A percentile compares a stretch with the other conserved stretches of the same genome.
Evolutionary conservation across 1,139 yeast species (phyloP).

Genomic region (Hyphopichia pseudoburtonii): DNA sequence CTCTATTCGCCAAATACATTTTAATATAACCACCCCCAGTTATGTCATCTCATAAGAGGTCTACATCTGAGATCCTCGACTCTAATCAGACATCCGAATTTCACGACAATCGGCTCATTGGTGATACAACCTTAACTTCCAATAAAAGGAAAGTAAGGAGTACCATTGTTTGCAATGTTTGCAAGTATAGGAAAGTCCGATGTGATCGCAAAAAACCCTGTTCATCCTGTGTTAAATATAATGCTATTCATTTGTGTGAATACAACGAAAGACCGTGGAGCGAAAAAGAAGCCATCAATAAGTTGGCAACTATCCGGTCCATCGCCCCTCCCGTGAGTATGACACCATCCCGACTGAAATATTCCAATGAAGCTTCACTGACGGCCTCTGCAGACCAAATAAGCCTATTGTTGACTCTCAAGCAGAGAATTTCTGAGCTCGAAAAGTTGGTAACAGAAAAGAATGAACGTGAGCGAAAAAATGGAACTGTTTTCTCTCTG

Average conservation of each 20-base stretch:
- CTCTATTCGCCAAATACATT: no score
- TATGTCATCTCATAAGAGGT: no score
- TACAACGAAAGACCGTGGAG: constrained; percentile 3
- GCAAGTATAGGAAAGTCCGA: constrained; percentile 23
- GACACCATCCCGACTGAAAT: constrained; percentile 6
- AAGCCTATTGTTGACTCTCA: no score
- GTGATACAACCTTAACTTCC: no score
- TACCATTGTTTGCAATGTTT: constrained; percentile 23
- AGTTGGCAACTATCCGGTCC: constrained; percentile 4
- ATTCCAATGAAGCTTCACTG: not conserved
- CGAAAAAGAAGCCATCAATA: constrained; percentile 2
- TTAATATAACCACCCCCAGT: no score
- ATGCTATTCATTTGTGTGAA: constrained; percentile 10
- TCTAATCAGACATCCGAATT: no score
- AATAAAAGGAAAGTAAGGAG: constrained; percentile 15
- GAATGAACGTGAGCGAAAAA: not conserved
- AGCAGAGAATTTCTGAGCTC: not conserved
- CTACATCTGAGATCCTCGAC: no score
- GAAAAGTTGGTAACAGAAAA: not conserved
- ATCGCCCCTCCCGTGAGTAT: constrained; percentile 9
- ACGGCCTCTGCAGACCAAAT: not conserved
- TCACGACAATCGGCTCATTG: no score
- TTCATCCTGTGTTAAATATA: constrained; percentile 22
- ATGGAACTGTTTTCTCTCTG: not conserved
- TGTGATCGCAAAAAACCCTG: constrained; percentile 25